Evolutionary conservation across 805 yeast genomes (phyloP).

Genomic region (Schwanniomyces sp.): DNA sequence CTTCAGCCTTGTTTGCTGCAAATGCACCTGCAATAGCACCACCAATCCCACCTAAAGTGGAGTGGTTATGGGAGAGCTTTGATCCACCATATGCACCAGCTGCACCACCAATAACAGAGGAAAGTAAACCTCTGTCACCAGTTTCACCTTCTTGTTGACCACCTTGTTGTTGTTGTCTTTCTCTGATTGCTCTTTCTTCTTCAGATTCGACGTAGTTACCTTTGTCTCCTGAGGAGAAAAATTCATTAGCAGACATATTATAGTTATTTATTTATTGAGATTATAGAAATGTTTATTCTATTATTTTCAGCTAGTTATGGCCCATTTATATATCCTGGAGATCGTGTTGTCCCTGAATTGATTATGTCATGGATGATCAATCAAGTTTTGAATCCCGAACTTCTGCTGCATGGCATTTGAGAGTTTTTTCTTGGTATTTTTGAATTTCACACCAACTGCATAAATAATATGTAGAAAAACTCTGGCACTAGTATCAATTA

Average conservation of each 20-base stretch:
- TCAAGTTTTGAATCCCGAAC: background rate
- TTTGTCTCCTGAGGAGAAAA: slow-evolving; percentile 46
- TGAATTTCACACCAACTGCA: too few relatives aligned
- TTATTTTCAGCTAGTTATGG: background rate
- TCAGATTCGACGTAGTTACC: slow-evolving; percentile 23
- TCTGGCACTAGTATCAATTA: too few relatives aligned
- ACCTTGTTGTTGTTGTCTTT: slow-evolving; percentile 24
- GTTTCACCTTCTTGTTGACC: slow-evolving; percentile 32
- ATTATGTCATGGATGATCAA: background rate
- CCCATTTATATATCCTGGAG: background rate
- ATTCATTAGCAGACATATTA: slow-evolving; percentile 58
- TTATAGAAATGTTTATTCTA: background rate
- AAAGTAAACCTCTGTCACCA: slow-evolving; percentile 41
- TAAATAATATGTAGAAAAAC: too few relatives aligned
- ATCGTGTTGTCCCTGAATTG: background rate
- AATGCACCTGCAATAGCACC: slow-evolving; percentile 60
- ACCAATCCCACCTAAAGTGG: slow-evolving; percentile 44
- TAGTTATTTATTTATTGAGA: background rate
- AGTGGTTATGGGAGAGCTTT: slow-evolving; percentile 40
- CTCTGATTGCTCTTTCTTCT: slow-evolving; percentile 13
- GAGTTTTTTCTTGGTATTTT: too few relatives aligned
- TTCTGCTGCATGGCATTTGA: background rate
- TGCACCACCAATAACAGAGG: slow-evolving; percentile 50
- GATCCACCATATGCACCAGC: slow-evolving; percentile 56
- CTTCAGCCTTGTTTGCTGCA: slow-evolving; percentile 51